Base-by-base conservation (phyloP, 1,139 yeast genomes). In the Ogataea hybrid region DNA sequence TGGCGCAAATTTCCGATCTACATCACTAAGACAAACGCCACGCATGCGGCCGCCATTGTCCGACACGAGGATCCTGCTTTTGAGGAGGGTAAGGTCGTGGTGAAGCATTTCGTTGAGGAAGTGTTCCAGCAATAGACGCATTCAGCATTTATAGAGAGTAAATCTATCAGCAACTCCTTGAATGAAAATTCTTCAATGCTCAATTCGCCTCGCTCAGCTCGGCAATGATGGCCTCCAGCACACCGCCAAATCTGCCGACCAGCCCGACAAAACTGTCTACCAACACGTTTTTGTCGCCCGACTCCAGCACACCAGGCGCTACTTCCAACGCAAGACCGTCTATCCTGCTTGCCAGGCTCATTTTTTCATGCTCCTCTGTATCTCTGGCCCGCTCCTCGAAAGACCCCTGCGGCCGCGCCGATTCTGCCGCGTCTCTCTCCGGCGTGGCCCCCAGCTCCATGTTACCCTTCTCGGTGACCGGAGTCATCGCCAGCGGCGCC, bases 1-100 rank as follows among this genome's bases (percentile, higher is more conserved):
- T 87, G 95, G 95, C 62, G 67, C 25, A 87, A 84, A 59, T 83
- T 60, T 56, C 94, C 94, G 0, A 72, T 86, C 22, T 71, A 84
- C 46, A 82, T 87, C 41, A 71, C 83, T 35, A 67, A 73, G 25
- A 81, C 92, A 4, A 71, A 71, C 39, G 75, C 80, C 37, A 74
- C 94, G 0, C 96, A 87, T 57, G 88, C 95, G 2, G 95, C 92
- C 2, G 82, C 87, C 1, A 84, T 87, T 45, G 85, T 81, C 29
- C 71, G 95, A 43, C 75, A 71, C 45, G 63, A 64, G 11, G 67
- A 68, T 32, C 75, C 75, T 28, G 71, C 73, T 17, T 55, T 68
- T 17, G 79, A 74, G 47, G 95, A 87, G 60, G 96, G 96, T 0
- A 75, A 79, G 54, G 59, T 69, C 1, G 85, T 84, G 4, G 75